phyloP scores from a whole-genome alignment of 768 basidiomycete species.

The Boletus rufocinnamomeus region DNA sequence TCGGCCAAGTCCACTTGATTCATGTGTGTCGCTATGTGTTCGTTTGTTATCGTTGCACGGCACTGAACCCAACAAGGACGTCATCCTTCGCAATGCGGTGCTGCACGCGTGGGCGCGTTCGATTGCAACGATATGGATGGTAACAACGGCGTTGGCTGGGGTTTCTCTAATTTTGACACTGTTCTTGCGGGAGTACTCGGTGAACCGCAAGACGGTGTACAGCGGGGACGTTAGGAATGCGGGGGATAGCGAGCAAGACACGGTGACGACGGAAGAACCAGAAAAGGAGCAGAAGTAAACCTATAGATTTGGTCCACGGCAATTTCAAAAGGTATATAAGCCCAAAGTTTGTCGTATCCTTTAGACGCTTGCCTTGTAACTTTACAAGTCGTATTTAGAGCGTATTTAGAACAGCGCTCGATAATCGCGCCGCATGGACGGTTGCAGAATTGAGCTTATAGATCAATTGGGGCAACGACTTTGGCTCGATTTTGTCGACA shows the following conservation, averaged over 20 bases:
- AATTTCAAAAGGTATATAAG: not conserved
- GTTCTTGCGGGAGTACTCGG: constrained; percentile 59
- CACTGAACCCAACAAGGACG: constrained; percentile 42
- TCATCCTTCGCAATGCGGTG: constrained; percentile 46
- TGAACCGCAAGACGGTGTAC: constrained; percentile 52
- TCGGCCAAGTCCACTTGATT: constrained; percentile 40
- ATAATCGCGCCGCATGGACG: not conserved
- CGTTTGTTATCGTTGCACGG: not conserved
- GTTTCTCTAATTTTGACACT: constrained; percentile 52
- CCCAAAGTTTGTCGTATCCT: not conserved
- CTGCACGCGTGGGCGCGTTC: constrained; percentile 65
- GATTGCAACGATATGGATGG: constrained; percentile 65
- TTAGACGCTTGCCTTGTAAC: not conserved
- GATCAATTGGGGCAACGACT: not conserved
- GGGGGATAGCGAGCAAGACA: constrained; percentile 20
- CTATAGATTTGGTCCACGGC: not conserved
- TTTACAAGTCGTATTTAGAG: not conserved
- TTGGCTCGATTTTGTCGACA: not conserved
- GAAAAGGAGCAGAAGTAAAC: not conserved
- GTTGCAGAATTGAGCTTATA: not conserved
- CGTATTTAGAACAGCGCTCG: not conserved
- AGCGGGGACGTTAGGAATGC: constrained; percentile 23
- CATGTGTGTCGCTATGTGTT: constrained; percentile 3
- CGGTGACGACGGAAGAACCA: not conserved
- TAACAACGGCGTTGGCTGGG: constrained; percentile 58